Evolutionary conservation across 1,284 basidiomycete genomes (phyloP), one percentile per base, ranked within the genome.

Genomic region (Austropuccinia psidii): DNA sequence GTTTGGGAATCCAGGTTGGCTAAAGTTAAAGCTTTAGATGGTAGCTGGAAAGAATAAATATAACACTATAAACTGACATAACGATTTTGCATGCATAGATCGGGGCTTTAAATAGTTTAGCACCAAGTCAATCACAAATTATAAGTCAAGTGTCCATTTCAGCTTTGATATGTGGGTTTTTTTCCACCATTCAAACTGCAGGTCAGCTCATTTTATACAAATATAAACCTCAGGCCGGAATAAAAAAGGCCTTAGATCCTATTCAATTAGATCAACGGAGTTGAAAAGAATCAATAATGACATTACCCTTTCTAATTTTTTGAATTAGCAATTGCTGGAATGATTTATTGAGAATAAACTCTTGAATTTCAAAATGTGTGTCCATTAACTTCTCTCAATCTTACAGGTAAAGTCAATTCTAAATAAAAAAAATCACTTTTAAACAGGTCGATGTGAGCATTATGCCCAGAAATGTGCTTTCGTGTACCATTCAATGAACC

Each of bases 1-100:
- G 77, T 77, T 66, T 93, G 50, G 93, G 91, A 81, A 92, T 94
- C 79, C 90, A 93, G 82, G 69, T 73, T 60, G 27, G 50, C 55
- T 43, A 50, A n/a, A 31, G 19, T 29, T 29, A 15, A 41, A 29
- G 41, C 21, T 5, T 37, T 54, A 5, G 19, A 31, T 21, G 8
- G 31, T 41, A 35, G 6, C 19, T 31, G n/a, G 8, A 8, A 24
- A 24, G 8, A 8, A 24, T 52, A 29, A 3, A 29, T 15, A 43
- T 61, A 41, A 4, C 39, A 45, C 5, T 39, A 2, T 7, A 41
- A 45, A 15, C 19, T 41, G 8, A 61, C 9, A n/a, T 45, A 45
- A 37, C 19, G 9, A 52, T 52, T 9, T 24, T 61, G 57, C 5
- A 17, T 17, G 4, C 5, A 57, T 21, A 73, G 69, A 73, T 73